Conservation (phyloP, 2,329 filamentous ascomycete genomes). For the Aureobasidium leucospermi region DNA sequence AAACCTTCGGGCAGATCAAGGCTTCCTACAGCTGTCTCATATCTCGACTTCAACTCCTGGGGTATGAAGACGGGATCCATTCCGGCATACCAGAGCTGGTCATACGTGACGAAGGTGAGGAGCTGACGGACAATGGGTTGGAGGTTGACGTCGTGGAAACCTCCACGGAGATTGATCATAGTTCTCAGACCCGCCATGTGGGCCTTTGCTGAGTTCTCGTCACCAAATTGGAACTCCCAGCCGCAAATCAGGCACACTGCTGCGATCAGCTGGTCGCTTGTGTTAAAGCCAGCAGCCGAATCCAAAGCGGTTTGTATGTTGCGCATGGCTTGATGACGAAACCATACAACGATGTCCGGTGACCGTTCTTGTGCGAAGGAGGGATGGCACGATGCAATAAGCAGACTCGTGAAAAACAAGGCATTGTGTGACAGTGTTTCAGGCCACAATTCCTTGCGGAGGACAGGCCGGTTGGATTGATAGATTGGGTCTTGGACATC, state of each 20-base stretch:
- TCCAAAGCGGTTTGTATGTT: slow-evolving; percentile 15
- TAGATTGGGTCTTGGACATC: not conserved
- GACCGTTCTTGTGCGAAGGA: slow-evolving; percentile 15
- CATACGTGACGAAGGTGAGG: slow-evolving; percentile 17
- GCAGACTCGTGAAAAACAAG: slow-evolving; percentile 18
- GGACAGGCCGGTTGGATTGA: slow-evolving; percentile 15
- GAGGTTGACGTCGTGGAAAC: slow-evolving; percentile 13
- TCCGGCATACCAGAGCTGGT: slow-evolving; percentile 16
- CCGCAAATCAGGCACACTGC: slow-evolving; percentile 18
- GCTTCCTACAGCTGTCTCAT: not conserved
- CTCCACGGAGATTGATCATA: slow-evolving; percentile 19
- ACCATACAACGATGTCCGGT: not conserved
- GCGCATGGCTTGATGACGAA: slow-evolving; percentile 14
- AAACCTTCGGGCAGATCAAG: not conserved
- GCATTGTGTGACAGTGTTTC: slow-evolving; percentile 16
- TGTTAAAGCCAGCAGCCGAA: slow-evolving; percentile 6
- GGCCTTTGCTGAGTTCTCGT: slow-evolving; percentile 17
- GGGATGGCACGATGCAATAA: slow-evolving; percentile 19
- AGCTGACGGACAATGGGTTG: slow-evolving; percentile 15
- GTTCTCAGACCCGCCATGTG: slow-evolving; percentile 19
- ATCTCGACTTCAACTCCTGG: not conserved
- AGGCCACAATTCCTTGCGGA: slow-evolving; percentile 18
- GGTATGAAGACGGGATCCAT: slow-evolving; percentile 16
- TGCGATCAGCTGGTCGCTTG: slow-evolving; percentile 17
- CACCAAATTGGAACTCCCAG: slow-evolving; percentile 20